phyloP scores from a whole-genome alignment of 371 early-diverging fungal species.

The Syncephalis plumigaleata region DNA sequence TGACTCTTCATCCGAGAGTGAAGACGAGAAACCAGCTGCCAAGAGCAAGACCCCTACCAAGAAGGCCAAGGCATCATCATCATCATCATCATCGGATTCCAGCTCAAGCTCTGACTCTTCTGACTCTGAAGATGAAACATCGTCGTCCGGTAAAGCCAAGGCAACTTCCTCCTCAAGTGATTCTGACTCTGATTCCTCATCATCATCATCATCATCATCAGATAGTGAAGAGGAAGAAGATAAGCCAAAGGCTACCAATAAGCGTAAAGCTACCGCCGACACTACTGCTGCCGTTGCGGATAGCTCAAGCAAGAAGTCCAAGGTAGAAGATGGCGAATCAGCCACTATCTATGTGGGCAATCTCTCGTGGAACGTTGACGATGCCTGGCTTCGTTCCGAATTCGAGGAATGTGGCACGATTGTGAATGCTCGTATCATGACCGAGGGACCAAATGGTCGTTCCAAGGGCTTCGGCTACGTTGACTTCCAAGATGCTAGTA shows the following conservation, averaged over 20 bases:
- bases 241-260: conserved; percentile 11
- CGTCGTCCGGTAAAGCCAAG: conserved; percentile 9
- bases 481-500: conserved; percentile 32
- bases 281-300: conserved; percentile 9
- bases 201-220: no score
- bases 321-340: conserved; percentile 22
- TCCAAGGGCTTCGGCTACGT: conserved; percentile 60
- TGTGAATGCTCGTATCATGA: conserved; percentile 41
- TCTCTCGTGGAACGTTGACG: conserved; percentile 41
- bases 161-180: conserved; percentile 10
- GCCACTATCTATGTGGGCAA: conserved; percentile 49
- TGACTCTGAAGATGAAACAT: conserved; percentile 8
- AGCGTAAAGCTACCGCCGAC: conserved; percentile 20
- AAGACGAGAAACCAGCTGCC: conserved; percentile 5
- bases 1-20: conserved; percentile 3
- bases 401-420: conserved; percentile 47
- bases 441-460: conserved; percentile 33
- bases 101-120: conserved; percentile 4
- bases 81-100: conserved; percentile 5
- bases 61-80: conserved; percentile 5
- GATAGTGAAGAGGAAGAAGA: conserved; percentile 18
- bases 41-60: not conserved
- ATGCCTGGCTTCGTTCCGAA: conserved; percentile 31
- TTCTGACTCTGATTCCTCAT: no score
- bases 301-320: conserved; percentile 26